Evolutionary conservation across 225 moss, liverwort and hornwort species (phyloP).

Genomic region (Marchantia polymorpha): DNA sequence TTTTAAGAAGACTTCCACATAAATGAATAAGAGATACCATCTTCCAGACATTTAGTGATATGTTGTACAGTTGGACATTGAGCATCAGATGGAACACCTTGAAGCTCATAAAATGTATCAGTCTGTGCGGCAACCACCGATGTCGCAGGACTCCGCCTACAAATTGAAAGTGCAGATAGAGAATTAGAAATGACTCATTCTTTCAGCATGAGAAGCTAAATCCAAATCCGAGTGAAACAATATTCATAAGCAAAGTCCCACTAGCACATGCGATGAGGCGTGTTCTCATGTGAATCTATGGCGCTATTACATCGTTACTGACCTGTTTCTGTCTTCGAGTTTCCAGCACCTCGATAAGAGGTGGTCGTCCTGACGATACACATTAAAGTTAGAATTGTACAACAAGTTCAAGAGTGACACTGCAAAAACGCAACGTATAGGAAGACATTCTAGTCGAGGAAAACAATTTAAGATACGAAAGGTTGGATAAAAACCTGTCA

Average conservation of each 20-base stretch:
- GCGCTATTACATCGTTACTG: not conserved
- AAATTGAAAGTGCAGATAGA: not conserved
- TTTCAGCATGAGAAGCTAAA: too few species aligned
- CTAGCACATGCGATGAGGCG: too few species aligned
- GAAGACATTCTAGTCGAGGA: not conserved
- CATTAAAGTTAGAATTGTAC: not conserved
- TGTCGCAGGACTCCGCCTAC: constrained; percentile 4
- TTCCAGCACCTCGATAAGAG: constrained; percentile 48
- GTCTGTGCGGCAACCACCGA: not conserved
- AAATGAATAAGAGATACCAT: too few species aligned
- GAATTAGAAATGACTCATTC: too few species aligned
- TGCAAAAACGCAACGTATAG: not conserved
- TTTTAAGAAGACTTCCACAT: too few species aligned
- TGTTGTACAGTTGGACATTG: too few species aligned
- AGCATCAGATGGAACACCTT: too few species aligned
- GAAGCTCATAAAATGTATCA: not conserved
- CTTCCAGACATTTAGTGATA: too few species aligned
- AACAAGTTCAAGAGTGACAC: not conserved
- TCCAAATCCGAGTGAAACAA: too few species aligned
- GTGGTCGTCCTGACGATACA: constrained; percentile 45
- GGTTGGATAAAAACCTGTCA: constrained; percentile 45
- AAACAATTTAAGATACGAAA: not conserved
- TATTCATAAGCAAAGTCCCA: too few species aligned
- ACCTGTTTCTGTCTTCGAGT: constrained; percentile 46
- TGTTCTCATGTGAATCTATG: too few species aligned